phyloP scores from a whole-genome alignment of 257 asterid species.

The Nyctanthes arbortristis region DNA sequence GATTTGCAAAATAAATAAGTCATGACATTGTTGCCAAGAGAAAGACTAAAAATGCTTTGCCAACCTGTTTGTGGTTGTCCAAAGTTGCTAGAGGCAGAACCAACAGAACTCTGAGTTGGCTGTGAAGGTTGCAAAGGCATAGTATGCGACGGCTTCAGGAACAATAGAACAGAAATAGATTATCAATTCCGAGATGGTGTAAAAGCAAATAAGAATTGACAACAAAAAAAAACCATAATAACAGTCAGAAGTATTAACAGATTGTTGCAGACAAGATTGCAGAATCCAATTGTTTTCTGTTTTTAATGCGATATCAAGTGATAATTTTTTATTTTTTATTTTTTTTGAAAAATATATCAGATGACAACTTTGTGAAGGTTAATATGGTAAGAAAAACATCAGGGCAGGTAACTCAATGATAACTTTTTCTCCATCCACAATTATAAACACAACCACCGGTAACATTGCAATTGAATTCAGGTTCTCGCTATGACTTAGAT shows the following conservation, averaged over 20 bases:
- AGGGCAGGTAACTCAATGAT: too few species aligned
- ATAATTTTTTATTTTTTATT: too few species aligned
- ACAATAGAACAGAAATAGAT: constrained; percentile 18
- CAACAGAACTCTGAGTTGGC: constrained; percentile 59
- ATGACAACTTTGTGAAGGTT: too few species aligned
- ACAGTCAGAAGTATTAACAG: too few species aligned
- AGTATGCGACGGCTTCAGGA: constrained; percentile 61
- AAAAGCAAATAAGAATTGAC: background rate
- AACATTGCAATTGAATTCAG: background rate
- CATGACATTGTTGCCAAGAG: constrained; percentile 10
- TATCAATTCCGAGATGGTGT: background rate
- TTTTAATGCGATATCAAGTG: too few species aligned
- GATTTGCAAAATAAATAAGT: constrained; percentile 1
- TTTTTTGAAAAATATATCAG: too few species aligned
- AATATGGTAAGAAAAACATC: too few species aligned
- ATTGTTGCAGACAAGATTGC: background rate
- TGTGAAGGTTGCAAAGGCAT: constrained; percentile 68
- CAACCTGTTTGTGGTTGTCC: constrained; percentile 77
- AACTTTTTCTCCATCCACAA: background rate
- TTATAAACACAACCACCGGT: background rate
- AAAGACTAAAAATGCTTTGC: constrained; percentile 16
- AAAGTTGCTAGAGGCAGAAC: constrained; percentile 67
- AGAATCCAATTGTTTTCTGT: too few species aligned
- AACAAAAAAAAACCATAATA: too few species aligned
- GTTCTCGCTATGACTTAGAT: constrained; percentile 4